Base-by-base conservation (phyloP, 2,329 filamentous ascomycete species). In the Colletotrichum somersetense region DNA sequence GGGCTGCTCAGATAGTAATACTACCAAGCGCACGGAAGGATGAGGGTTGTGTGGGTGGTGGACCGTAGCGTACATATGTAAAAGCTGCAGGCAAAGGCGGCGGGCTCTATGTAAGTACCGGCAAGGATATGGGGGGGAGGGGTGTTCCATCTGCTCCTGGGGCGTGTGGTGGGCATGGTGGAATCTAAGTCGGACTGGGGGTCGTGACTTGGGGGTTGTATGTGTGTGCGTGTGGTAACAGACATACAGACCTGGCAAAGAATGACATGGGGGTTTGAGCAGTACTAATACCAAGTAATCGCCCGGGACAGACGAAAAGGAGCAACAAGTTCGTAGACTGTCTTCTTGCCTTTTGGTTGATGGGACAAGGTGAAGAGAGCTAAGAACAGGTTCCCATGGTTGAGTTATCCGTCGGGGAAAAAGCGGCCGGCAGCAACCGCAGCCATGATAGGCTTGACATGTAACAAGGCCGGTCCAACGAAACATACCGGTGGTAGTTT, bases 11-110 rank as follows among this genome's bases (percentile, higher is more conserved):
- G 65, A 67, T 69, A 74, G 62, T 72, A 69, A 72, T 69, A 72
- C 70, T 61, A 57, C 68, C 55, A 56, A 52, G 63, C 65, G 56
- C 50, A 70, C 46, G 50, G 64, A 44, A 73, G 53, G 61, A 69
- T 50, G 69, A 55, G 33, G 71, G 57, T 64, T 55, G 62, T 55
- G 62, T 67, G 50, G 55, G 56, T 55, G 61, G 72, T 73, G 72
- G 72, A 69, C 72, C 65, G 65, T 57, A 56, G 44, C 62, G 56
- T 62, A 73, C 70, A 74, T 73, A 74, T 73, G 72, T 74, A 72
- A 59, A 66, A 44, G 62, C 62, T 58, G 65, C 71, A 62, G 67
- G 59, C 59, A 64, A 30, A 70, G 66, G 58, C 64, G 35, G 61
- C 55, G 63, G 68, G 66, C 62, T 50, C 26, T 46, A 48, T 48